Conservation (phyloP, 805 yeast species). For the Cyberlindnera mississippiensis region DNA sequence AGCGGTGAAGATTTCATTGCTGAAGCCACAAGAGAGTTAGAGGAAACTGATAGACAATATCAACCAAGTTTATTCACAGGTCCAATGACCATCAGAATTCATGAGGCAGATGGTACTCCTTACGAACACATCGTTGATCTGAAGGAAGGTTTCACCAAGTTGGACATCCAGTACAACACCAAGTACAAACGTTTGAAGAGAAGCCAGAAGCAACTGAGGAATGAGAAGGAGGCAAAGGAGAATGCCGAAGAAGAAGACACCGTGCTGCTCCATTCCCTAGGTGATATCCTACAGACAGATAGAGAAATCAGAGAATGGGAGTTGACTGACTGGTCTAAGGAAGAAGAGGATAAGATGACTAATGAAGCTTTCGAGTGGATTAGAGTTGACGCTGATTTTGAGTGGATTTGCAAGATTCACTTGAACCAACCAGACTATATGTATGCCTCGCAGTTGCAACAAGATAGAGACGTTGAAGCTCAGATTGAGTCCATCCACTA, state of each 20-base stretch:
- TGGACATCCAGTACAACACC: conserved; percentile 94
- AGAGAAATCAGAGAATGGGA: conserved; percentile 69
- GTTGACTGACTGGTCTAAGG: conserved; percentile 62
- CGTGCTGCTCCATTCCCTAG: conserved; percentile 54
- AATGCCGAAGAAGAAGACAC: conserved; percentile 33
- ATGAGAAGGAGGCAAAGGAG: conserved; percentile 39
- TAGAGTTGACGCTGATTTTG: conserved; percentile 95
- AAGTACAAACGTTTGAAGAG: conserved; percentile 81
- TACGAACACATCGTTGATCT: conserved; percentile 95
- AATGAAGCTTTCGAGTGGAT: conserved; percentile 97
- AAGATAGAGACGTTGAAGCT: conserved; percentile 95
- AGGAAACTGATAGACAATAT: neutral
- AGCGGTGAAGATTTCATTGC: conserved; percentile 33
- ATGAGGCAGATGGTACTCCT: conserved; percentile 98
- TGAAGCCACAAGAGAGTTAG: conserved; percentile 32
- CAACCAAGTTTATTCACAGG: conserved; percentile 59
- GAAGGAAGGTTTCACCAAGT: conserved; percentile 76
- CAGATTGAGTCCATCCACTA: conserved; percentile 78
- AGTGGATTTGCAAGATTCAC: conserved; percentile 84
- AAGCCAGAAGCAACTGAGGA: conserved; percentile 39
- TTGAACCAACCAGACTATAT: conserved; percentile 91
- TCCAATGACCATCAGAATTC: conserved; percentile 94
- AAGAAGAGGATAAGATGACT: conserved; percentile 62
- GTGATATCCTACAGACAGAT: conserved; percentile 66
- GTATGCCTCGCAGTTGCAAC: conserved; percentile 90